These are phyloP conservation scores for Houttuynia cordata DNA, from an alignment of 164 flowering plant genomes.

Conservation along the genomic window DNA sequence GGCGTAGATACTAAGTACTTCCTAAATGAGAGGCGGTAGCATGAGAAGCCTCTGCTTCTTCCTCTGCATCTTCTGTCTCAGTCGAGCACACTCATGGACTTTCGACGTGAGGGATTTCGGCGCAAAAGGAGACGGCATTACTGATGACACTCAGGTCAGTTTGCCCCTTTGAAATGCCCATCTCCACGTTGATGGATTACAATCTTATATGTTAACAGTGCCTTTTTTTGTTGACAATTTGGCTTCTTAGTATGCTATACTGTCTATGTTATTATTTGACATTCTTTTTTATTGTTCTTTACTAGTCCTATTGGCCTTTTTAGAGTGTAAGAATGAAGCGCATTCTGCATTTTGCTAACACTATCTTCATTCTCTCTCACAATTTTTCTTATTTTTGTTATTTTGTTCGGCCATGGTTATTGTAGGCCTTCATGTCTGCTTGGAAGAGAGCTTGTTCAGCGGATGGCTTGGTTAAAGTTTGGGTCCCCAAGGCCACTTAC, in stretches of 20 bases:
- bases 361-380: background rate
- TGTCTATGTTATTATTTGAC: too few species aligned
- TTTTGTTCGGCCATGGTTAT: background rate
- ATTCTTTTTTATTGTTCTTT: background rate
- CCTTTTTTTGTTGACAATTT: background rate
- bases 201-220: background rate
- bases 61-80: constrained; percentile 1
- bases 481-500: constrained; percentile 38
- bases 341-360: background rate
- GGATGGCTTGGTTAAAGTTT: constrained; percentile 11
- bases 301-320: background rate
- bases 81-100: background rate
- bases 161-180: background rate
- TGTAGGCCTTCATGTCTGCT: constrained; percentile 45
- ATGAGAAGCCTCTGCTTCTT: constrained; percentile 1
- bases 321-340: background rate
- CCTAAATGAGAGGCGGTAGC: background rate
- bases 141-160: constrained; percentile 24
- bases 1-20: background rate
- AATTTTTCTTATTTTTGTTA: too few species aligned
- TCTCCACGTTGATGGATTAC: background rate
- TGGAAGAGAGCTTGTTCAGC: constrained; percentile 45
- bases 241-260: too few species aligned
- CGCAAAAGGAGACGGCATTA: constrained; percentile 34
- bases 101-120: constrained; percentile 36